phyloP scores from a whole-genome alignment of 1,284 basidiomycete species.

The Rhodotorula mucilaginosa region DNA sequence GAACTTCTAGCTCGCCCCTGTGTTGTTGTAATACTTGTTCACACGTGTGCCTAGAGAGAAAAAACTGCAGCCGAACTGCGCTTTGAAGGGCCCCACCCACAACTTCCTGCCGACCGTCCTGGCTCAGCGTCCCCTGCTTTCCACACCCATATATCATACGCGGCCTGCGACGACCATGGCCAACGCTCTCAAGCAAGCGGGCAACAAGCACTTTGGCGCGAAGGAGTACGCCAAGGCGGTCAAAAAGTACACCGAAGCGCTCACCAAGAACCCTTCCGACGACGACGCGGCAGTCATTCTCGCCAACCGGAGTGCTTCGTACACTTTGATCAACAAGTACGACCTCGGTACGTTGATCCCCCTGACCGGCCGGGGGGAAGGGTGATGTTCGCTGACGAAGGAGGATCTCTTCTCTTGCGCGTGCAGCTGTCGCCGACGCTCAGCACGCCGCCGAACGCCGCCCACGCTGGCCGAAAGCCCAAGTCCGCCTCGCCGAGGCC shows the following conservation, averaged over 20 bases:
- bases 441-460: neutral
- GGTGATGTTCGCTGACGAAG: neutral
- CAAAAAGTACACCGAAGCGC: neutral
- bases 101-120: no score
- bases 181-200: neutral
- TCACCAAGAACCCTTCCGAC: neutral
- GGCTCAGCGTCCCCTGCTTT: no score
- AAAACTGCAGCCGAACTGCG: no score
- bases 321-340: neutral
- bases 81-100: no score
- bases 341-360: neutral
- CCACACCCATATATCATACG: no score
- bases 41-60: no score
- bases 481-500: neutral
- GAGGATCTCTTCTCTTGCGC: no score
- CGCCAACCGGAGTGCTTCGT: slow-evolving; percentile 6
- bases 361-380: no score
- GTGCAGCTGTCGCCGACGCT: neutral
- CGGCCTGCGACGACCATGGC: neutral
- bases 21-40: no score
- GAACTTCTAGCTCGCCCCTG: neutral
- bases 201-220: slow-evolving; percentile 1
- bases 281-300: neutral
- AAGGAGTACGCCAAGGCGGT: slow-evolving; percentile 1
- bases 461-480: neutral